These are phyloP conservation scores for Rosa hybrid DNA, from an alignment of 331 rosid species.

Conservation along the genomic window DNA sequence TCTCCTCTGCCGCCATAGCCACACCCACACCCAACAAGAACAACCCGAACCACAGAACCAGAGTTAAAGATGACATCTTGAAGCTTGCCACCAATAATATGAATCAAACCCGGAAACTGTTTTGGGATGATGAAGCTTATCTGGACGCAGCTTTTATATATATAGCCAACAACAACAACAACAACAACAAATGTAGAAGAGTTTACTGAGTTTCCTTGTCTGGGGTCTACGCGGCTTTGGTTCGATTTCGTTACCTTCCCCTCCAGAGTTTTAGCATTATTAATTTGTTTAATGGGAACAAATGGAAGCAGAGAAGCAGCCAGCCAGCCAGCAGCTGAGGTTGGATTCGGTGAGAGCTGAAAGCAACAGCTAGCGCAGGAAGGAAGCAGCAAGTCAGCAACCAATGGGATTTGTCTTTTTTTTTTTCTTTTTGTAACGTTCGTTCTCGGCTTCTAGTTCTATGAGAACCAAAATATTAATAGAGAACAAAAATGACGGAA, in stretches of 20 bases:
- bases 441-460: too few relatives aligned
- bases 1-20: constrained; percentile 54
- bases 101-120: background rate
- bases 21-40: constrained; percentile 18
- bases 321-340: background rate
- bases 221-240: background rate
- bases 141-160: too few relatives aligned
- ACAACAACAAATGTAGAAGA: background rate
- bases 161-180: too few relatives aligned
- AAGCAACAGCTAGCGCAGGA: background rate
- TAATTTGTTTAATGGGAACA: background rate
- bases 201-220: background rate
- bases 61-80: constrained; percentile 21
- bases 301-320: background rate
- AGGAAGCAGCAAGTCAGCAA: too few relatives aligned
- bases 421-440: too few relatives aligned
- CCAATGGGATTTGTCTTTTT: too few relatives aligned
- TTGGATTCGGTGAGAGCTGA: background rate
- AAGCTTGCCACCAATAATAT: background rate
- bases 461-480: too few relatives aligned
- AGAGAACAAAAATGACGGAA: background rate
- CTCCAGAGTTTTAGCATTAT: background rate
- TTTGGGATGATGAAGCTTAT: too few relatives aligned
- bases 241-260: background rate
- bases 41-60: constrained; percentile 28